A percentile compares a stretch with the other conserved stretches of the same genome.
Conservation (phyloP, 768 basidiomycete genomes). For the Candolleomyces aberdarensis region DNA sequence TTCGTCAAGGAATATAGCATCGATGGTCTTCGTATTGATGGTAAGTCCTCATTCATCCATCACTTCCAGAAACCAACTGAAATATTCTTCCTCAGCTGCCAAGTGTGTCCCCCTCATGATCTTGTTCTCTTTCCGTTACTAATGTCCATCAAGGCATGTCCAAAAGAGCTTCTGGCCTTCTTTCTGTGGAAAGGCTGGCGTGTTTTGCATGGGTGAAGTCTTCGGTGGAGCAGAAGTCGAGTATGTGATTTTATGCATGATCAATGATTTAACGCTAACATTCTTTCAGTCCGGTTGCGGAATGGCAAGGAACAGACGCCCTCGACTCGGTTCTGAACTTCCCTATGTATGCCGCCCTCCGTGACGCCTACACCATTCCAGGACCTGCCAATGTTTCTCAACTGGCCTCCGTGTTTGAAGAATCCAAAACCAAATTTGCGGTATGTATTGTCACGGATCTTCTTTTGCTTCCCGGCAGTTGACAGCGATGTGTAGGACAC, state of each 20-base stretch:
- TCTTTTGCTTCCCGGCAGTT: slow-evolving; percentile 5
- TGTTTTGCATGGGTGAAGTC: slow-evolving; percentile 87
- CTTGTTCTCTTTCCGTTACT: slow-evolving; percentile 5
- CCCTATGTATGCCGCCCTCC: slow-evolving; percentile 63
- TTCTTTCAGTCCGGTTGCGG: slow-evolving; percentile 44
- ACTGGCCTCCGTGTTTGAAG: slow-evolving; percentile 46
- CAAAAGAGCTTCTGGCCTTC: slow-evolving; percentile 71
- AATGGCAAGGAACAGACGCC: slow-evolving; percentile 58
- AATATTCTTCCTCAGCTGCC: slow-evolving; percentile 36
- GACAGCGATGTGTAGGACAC: slow-evolving; percentile 28
- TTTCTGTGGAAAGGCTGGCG: slow-evolving; percentile 72
- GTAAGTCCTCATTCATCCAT: slow-evolving; percentile 20
- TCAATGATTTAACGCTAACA: not conserved
- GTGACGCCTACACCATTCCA: slow-evolving; percentile 67
- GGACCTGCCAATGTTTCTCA: slow-evolving; percentile 63
- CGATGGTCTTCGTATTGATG: slow-evolving; percentile 88
- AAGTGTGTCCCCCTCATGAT: slow-evolving; percentile 29
- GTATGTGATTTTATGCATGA: slow-evolving; percentile 28
- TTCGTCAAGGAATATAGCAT: slow-evolving; percentile 71
- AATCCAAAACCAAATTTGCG: slow-evolving; percentile 53
- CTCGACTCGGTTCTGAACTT: slow-evolving; percentile 73
- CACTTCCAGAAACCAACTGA: slow-evolving; percentile 19
- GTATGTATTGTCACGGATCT: slow-evolving; percentile 18
- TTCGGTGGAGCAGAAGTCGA: slow-evolving; percentile 50
- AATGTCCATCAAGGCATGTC: slow-evolving; percentile 56